These are phyloP conservation scores for Hamigera avellanea DNA, from an alignment of 495 filamentous ascomycete genomes.

Conservation along the genomic window DNA sequence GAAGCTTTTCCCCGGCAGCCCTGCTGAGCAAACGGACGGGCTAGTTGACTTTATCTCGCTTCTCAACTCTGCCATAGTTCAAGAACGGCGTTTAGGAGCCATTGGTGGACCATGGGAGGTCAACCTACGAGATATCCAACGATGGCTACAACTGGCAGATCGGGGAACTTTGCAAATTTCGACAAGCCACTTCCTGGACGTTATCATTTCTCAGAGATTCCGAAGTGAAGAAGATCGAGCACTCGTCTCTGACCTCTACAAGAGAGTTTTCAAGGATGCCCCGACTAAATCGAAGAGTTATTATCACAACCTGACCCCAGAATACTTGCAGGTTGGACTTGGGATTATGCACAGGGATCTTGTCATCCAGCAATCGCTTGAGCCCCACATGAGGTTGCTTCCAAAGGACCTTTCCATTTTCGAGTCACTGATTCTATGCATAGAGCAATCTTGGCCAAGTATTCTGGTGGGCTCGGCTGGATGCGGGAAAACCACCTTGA, in stretches of 20 bases:
- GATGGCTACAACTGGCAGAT: slow-evolving; percentile 71
- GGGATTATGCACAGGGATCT: slow-evolving; percentile 52
- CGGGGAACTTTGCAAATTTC: slow-evolving; percentile 34
- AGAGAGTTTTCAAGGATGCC: slow-evolving; percentile 34
- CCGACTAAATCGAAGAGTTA: slow-evolving; percentile 28
- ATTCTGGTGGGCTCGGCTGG: slow-evolving; percentile 81
- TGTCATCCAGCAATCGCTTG: slow-evolving; percentile 40
- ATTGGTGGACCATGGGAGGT: slow-evolving; percentile 93
- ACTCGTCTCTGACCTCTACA: slow-evolving; percentile 52
- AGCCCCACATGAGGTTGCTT: slow-evolving; percentile 43
- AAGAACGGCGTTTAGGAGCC: slow-evolving; percentile 56
- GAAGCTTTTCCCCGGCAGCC: slow-evolving; percentile 56
- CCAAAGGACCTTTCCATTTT: slow-evolving; percentile 51
- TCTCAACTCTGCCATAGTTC: slow-evolving; percentile 58
- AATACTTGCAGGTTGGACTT: slow-evolving; percentile 67
- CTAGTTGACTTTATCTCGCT: slow-evolving; percentile 72
- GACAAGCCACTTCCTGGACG: slow-evolving; percentile 61
- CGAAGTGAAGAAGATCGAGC: slow-evolving; percentile 54
- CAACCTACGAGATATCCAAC: slow-evolving; percentile 82
- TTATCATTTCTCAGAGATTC: slow-evolving; percentile 86
- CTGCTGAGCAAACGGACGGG: slow-evolving; percentile 40
- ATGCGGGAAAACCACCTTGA: slow-evolving; percentile 70
- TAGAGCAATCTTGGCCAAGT: slow-evolving; percentile 76
- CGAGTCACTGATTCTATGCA: slow-evolving; percentile 78
- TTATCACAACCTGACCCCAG: slow-evolving; percentile 57